Evolutionary conservation across 805 yeast genomes (phyloP), one percentile per base, ranked within the genome.

Genomic region (Novakomyces olei): DNA sequence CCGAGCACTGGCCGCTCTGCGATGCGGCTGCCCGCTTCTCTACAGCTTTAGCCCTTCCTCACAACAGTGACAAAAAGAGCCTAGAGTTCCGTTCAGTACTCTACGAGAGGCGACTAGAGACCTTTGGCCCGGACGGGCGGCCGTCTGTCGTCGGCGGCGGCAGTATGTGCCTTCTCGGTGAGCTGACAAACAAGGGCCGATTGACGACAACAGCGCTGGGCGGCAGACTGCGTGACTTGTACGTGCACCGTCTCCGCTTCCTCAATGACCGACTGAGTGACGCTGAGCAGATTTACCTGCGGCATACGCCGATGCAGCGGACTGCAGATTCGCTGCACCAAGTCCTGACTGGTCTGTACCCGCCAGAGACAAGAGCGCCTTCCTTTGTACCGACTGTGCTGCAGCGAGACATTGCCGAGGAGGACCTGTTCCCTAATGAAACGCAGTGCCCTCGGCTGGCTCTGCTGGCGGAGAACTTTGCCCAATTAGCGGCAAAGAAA

Each of bases 271-370:
- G 22, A 4, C 33, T 39, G 17, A 30, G 34, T 3, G 30, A 35
- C 4, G 26, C 20, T 5, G 8, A 28, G 4, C 40, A 40, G 5
- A 26, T 41, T 5, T 41, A 41, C 26, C 20, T 41, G 22, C 30
- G 43, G 6, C 26, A 40, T 5, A 40, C 43, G 7, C 34, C 36
- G n/a, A 33, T 41, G 15, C 33, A 32, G 15, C 35, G 44, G n/a
- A 35, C 44, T 3, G 35, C 33, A n/a, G 44, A 41, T 17, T 41
- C 44, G 2, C 27, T 41, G 5, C 38, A 41, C 8, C 41, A 40
- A 17, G 36, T 41, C 15, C 36, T 41, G 20, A 34, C 39, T 2
- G 44, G 41, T 3, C 30, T 41, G 15, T 41, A 41, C 30, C 44
- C 44, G 4, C 34, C 32, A 14, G 26, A n/a, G n/a, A 19, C n/a